Evolutionary conservation across 2,329 filamentous ascomycete species (phyloP), one percentile per base, ranked within the genome.

Genomic region (Penicillium sclerotiorum): DNA sequence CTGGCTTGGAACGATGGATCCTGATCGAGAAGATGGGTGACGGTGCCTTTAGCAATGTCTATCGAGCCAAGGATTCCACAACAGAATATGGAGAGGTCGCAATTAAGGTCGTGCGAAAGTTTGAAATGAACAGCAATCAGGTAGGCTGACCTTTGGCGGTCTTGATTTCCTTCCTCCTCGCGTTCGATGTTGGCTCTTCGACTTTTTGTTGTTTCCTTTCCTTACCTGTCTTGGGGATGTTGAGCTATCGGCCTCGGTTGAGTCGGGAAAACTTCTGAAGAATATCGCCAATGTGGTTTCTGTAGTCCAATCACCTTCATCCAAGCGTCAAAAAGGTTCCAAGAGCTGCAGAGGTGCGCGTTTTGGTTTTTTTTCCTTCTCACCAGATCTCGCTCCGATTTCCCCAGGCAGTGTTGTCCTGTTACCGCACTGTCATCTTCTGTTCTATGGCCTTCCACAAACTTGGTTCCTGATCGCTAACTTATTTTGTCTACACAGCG

Each of bases 91-190:
- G 83, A 59, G 87, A 97, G 69, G 91, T 94, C 27, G 94, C 93
- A 62, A 97, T 99, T 80, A 99, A 99, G 74, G 94, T 99, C 44
- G 94, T 99, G 57, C 88, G 94, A 67, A 97, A 97, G 77, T 97
- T 90, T 71, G 94, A 99, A 76, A 96, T 99, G 90, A 97, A 96
- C 76, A 92, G 87, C 60, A 91, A 88, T 79, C 94, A 97, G 90
- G 94, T 99, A 83, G 91, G 87, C 35, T 43, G 46, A 56, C 53
- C 51, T n/a, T n/a, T 45, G 41, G 36, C 30, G 66, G 50, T 56
- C 50, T 50, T 51, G 22, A 56, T 64, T 64, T 57, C 67, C 66
- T 57, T 65, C 57, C 60, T 62, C 53, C 52, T 53, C 53, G 12
- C 17, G 9, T 3, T 33, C 30, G 7, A n/a, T 33, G 13, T 55